These are phyloP conservation scores for Ploettnerulaceae sp. DNA, from an alignment of 2,329 filamentous ascomycete species.

Conservation along the genomic window DNA sequence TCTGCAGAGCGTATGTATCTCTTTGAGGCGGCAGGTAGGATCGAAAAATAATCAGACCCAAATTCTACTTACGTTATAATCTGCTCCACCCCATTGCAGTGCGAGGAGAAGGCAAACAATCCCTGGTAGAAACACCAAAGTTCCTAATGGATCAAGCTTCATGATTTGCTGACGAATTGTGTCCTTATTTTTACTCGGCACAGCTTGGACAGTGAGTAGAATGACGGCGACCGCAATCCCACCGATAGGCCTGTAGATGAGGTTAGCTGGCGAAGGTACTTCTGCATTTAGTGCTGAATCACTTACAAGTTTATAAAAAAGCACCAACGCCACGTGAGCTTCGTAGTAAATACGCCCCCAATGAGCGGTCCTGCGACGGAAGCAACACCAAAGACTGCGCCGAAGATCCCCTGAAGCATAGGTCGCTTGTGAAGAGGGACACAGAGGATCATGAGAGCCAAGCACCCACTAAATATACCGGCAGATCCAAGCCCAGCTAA, in stretches of 20 bases:
- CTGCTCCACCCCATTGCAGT: conserved; percentile 34
- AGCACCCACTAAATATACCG: conserved; percentile 32
- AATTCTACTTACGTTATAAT: no score
- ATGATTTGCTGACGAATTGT: conserved; percentile 38
- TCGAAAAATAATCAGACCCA: no score
- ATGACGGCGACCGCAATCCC: conserved; percentile 19
- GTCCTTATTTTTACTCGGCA: conserved; percentile 16
- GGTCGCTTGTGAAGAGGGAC: conserved; percentile 31
- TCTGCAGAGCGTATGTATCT: no score
- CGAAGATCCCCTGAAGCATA: conserved; percentile 30
- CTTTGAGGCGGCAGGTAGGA: no score
- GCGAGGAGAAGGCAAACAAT: conserved; percentile 33
- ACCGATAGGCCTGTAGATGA: no score
- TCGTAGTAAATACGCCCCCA: conserved; percentile 38
- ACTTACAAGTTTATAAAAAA: conserved; percentile 39
- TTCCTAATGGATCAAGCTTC: conserved; percentile 36
- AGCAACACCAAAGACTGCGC: conserved; percentile 32
- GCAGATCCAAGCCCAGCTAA: conserved; percentile 24
- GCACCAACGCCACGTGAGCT: conserved; percentile 34
- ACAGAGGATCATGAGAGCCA: conserved; percentile 29
- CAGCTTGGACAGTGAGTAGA: conserved; percentile 16
- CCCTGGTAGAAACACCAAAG: conserved; percentile 32
- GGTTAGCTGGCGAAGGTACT: no score
- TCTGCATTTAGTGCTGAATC: no score
- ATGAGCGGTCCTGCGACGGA: conserved; percentile 35